phyloP scores from a whole-genome alignment of 2,329 filamentous ascomycete species.

The Sordariomycetes sp. region DNA sequence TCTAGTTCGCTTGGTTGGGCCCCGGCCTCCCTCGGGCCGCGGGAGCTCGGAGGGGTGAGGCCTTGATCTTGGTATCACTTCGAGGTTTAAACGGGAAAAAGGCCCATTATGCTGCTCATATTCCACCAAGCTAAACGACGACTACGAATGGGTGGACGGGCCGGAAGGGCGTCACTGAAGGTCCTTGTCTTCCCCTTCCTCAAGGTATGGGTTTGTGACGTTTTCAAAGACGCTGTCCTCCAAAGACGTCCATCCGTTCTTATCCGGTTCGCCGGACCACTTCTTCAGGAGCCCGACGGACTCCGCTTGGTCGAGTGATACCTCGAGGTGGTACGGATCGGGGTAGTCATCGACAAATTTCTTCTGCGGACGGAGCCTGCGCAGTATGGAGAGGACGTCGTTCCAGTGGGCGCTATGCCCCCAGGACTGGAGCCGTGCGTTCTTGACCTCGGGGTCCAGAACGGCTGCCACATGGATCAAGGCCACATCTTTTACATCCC shows the following conservation, averaged over 20 bases:
- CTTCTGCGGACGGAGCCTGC: conserved; percentile 11
- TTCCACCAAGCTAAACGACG: too few relatives aligned
- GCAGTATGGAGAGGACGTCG: conserved; percentile 14
- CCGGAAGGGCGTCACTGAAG: too few relatives aligned
- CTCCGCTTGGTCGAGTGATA: not conserved
- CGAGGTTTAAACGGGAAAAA: too few relatives aligned
- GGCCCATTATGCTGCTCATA: too few relatives aligned
- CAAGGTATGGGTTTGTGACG: not conserved
- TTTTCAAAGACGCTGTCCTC: not conserved
- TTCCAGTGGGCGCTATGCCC: conserved; percentile 16
- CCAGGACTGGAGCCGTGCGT: conserved; percentile 16
- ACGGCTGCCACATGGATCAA: conserved; percentile 17
- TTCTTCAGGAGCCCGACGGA: not conserved
- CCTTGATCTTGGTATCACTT: too few relatives aligned
- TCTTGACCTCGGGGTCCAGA: conserved; percentile 13
- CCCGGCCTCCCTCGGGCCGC: too few relatives aligned
- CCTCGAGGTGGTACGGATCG: not conserved
- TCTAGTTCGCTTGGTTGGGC: too few relatives aligned
- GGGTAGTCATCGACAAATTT: conserved; percentile 8
- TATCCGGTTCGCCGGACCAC: not conserved
- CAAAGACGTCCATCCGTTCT: not conserved
- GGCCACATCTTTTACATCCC: conserved; percentile 17
- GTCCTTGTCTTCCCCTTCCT: too few relatives aligned
- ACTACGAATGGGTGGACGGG: too few relatives aligned
- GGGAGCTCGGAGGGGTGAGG: too few relatives aligned